These are phyloP conservation scores for Sporothrix variecibatus DNA, from an alignment of 2,329 filamentous ascomycete species.

Conservation along the genomic window DNA sequence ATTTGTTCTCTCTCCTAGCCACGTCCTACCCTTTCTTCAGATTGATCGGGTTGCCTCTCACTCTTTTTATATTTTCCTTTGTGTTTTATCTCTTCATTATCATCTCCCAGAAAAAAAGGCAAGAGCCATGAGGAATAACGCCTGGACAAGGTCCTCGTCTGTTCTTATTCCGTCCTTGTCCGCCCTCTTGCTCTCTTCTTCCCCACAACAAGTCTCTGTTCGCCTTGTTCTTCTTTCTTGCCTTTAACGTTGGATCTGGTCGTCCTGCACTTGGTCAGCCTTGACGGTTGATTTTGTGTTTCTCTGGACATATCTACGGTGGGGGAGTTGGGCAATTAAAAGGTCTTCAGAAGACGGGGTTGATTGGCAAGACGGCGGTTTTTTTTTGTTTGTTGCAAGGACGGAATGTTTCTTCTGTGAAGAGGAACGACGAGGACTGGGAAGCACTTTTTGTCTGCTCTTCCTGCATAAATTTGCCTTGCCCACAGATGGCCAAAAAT, in stretches of 20 bases:
- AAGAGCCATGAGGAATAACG: conserved; percentile 21
- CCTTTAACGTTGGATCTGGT: conserved; percentile 17
- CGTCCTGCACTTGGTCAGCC: conserved; percentile 14
- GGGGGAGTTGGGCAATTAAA: neutral
- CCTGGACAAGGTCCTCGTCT: conserved; percentile 2
- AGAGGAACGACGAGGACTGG: conserved; percentile 8
- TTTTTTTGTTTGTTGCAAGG: neutral
- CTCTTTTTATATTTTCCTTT: conserved; percentile 18
- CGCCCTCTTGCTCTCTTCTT: neutral
- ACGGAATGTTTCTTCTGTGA: conserved; percentile 11
- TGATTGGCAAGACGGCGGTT: neutral
- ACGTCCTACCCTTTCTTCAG: neutral
- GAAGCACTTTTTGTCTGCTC: conserved; percentile 8
- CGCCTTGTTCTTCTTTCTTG: neutral
- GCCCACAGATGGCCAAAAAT: conserved; percentile 22
- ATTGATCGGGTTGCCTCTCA: neutral
- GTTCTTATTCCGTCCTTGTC: conserved; percentile 10
- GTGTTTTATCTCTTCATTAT: conserved; percentile 11
- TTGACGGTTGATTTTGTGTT: conserved; percentile 13
- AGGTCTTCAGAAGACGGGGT: neutral
- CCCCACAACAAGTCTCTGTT: neutral
- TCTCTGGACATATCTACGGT: conserved; percentile 20
- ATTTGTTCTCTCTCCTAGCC: conserved; percentile 1
- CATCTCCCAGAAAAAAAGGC: conserved; percentile 7
- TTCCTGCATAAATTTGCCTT: conserved; percentile 10